Base-by-base conservation (phyloP, 2,329 filamentous ascomycete genomes). In the Diaporthe helianthi region DNA sequence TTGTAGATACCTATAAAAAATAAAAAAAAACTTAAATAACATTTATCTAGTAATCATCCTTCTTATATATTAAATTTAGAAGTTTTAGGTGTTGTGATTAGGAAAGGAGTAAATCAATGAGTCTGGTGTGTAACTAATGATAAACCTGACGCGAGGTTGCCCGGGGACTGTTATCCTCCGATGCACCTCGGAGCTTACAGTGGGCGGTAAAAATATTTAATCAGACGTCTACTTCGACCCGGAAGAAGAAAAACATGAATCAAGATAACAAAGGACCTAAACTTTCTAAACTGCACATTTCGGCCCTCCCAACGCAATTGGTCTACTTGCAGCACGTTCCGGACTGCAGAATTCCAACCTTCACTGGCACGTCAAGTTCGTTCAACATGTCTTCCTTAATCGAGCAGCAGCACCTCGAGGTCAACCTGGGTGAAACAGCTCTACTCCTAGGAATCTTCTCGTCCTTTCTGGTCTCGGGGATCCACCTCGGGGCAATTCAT, bases 401-500 rank as follows among this genome's bases (percentile, higher is more conserved):
- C 5, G 17, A 53, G 12, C 33, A 53, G 5, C 26, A 33, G 17
- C 51, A 53, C n/a, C 29, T 17, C 10, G 10, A 7, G 17, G 9
- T 33, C n/a, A 13, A 29, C 19, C 19, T 33, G 51, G 51, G 29
- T 22, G 12, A 5, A 4, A 33, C 51, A 22, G 29, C 26, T 22
- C 29, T 53, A 33, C 7, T 67, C 29, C 52, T 67, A 7, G 53
- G 53, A 53, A n/a, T 67, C 65, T 47, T 53, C 6, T 60, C 65
- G 2, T 51, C 53, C 15, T 44, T 67, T 24, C 26, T 67, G 7
- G 52, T 67, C 19, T 38, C 65, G 10, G 52, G 65, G 17, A 52
- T 60, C 44, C 55, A 67, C 44, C 47, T 67, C 22, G 53, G 52
- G n/a, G 38, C 65, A 29, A 17, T 60, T 19, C 53, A 60, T n/a